Percentiles rank a stretch among this genome's conserved stretches.
Evolutionary conservation across 257 asterid species (phyloP).

Genomic region (Thymus quinquecostatus): DNA sequence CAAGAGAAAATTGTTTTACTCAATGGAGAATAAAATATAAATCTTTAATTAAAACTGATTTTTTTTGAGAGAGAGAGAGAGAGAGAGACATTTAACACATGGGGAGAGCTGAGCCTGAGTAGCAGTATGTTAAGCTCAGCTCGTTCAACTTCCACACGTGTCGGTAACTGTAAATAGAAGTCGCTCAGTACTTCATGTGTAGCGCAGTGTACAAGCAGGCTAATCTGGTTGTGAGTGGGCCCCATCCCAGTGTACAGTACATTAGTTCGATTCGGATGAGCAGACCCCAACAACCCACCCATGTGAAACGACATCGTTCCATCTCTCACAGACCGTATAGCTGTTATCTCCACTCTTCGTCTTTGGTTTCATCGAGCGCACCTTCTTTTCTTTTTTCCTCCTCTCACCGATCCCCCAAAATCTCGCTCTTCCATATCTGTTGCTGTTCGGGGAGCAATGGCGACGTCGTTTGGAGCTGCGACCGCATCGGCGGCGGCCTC

Average conservation of each 20-base stretch:
- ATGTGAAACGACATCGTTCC: constrained; percentile 47
- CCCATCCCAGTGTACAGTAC: constrained; percentile 3
- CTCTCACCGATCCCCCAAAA: constrained; percentile 36
- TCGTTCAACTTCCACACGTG: constrained; percentile 6
- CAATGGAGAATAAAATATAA: no score
- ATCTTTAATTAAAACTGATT: no score
- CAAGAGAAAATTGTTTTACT: no score
- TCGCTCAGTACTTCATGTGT: constrained; percentile 22
- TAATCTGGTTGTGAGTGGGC: background rate
- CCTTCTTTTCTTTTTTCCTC: constrained; percentile 12
- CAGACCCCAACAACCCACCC: background rate
- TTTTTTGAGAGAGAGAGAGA: no score
- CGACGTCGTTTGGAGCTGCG: constrained; percentile 69
- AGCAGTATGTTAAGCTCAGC: no score
- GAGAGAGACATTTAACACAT: no score
- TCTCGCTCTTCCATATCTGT: background rate
- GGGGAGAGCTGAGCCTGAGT: no score
- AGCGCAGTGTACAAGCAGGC: constrained; percentile 29
- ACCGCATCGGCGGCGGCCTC: constrained; percentile 53
- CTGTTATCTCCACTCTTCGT: constrained; percentile 32
- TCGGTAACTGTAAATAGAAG: background rate
- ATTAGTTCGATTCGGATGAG: no score
- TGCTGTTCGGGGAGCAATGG: constrained; percentile 47
- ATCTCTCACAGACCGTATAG: constrained; percentile 14
- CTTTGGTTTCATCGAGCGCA: constrained; percentile 61